Conservation (phyloP, 306 rosid species). For the Lathyrus sativus region DNA sequence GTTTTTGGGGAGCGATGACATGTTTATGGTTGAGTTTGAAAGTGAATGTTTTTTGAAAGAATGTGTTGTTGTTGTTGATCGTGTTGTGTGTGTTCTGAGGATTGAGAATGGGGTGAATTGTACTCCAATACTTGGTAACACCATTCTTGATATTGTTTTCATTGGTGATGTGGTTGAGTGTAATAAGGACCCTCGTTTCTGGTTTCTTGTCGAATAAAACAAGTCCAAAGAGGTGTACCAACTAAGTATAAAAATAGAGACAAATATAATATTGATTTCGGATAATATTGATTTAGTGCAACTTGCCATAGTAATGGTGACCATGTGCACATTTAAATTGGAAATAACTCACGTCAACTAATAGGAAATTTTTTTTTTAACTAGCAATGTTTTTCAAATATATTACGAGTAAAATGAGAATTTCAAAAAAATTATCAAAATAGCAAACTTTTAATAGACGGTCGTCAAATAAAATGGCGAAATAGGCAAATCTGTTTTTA, state of each 20-base stretch:
- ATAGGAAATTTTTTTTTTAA: too few species aligned
- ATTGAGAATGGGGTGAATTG: constrained; percentile 24
- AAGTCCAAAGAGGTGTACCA: background rate
- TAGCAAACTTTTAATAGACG: too few species aligned
- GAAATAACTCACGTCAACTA: too few species aligned
- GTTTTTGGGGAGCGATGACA: constrained; percentile 21
- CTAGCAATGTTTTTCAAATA: too few species aligned
- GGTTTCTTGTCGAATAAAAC: background rate
- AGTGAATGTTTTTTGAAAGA: constrained; percentile 5
- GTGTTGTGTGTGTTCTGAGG: constrained; percentile 9
- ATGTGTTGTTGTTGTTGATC: background rate
- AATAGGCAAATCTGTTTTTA: too few species aligned
- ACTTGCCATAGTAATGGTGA: too few species aligned
- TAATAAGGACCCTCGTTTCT: background rate
- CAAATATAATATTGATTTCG: too few species aligned
- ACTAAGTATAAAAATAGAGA: background rate
- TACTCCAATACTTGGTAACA: constrained; percentile 27
- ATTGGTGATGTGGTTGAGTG: background rate
- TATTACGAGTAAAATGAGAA: too few species aligned
- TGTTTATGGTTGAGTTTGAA: constrained; percentile 35
- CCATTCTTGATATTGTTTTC: constrained; percentile 23
- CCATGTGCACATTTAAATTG: too few species aligned
- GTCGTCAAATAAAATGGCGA: too few species aligned
- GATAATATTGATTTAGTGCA: too few species aligned
- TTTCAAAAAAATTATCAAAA: too few species aligned